Evolutionary conservation across 2,329 filamentous ascomycete species (phyloP).

Genomic region (Microcera coccophila): DNA sequence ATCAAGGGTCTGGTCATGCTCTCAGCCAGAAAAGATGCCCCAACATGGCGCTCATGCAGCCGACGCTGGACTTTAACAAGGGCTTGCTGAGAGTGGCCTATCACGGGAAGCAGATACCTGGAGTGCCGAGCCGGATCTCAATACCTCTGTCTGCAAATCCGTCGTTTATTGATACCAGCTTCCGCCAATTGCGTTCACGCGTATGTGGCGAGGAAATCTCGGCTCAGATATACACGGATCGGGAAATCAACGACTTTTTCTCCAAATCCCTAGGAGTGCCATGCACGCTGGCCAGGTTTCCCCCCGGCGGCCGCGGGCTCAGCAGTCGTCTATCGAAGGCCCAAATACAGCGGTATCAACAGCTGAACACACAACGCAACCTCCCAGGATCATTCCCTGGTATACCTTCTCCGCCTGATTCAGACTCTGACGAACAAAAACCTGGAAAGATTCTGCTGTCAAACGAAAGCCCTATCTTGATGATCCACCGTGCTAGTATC

Average conservation of each 20-base stretch:
- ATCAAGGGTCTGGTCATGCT: constrained; percentile 77
- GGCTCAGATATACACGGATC: constrained; percentile 65
- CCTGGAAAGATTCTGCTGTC: constrained; percentile 67
- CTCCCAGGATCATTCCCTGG: constrained; percentile 54
- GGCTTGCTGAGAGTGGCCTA: constrained; percentile 63
- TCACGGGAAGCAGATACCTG: constrained; percentile 29
- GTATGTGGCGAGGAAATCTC: constrained; percentile 81
- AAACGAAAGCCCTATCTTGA: constrained; percentile 90
- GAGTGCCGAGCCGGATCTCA: constrained; percentile 37
- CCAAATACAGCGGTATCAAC: constrained; percentile 59
- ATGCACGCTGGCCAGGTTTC: constrained; percentile 81
- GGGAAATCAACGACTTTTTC: constrained; percentile 71
- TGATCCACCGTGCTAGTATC: constrained; percentile 76
- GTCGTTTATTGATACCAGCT: constrained; percentile 44
- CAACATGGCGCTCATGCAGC: constrained; percentile 78
- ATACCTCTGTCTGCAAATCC: constrained; percentile 68
- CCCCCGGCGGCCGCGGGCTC: constrained; percentile 57
- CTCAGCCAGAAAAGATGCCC: constrained; percentile 87
- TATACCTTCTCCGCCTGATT: constrained; percentile 54
- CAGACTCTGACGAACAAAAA: constrained; percentile 44
- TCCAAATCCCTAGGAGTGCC: constrained; percentile 69
- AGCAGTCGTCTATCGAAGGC: constrained; percentile 68
- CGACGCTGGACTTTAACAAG: constrained; percentile 64
- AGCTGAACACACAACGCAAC: constrained; percentile 14
- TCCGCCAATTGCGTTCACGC: constrained; percentile 51